Base-by-base conservation (phyloP, 768 basidiomycete species). In the Phanerochaete carnosa region DNA sequence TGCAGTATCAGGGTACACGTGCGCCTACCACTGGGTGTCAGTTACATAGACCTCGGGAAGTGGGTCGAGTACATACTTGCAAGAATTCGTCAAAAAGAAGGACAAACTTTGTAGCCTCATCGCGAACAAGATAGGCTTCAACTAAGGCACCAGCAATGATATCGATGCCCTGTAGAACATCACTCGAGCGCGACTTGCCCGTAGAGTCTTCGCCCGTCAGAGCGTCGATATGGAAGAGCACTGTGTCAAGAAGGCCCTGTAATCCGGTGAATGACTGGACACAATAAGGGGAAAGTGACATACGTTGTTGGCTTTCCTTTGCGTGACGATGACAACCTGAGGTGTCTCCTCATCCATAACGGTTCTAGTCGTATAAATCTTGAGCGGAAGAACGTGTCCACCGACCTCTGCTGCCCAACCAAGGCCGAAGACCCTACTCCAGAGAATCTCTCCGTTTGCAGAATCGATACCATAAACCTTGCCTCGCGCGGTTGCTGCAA, bases 381-480 rank as follows among this genome's bases (percentile, higher is more conserved):
- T 90, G 37, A 82, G 73, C 5, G 90, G 88, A 3, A 80, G 58
- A 22, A 90, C 71, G 26, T 67, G 73, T 16, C 81, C 88, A 19
- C 87, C 89, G 25, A 85, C 74, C 37, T 76, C 72, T 6, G 75
- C 79, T 0, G 85, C 85, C 82, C 84, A 87, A 1, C 89, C 90
- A 29, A 89, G 76, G 0, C 92, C 90, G 1, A 96, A 77, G 1
- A 91, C 76, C 11, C 85, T 83, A 64, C 83, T 88, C 95, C 95
- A 98, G 1, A 96, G 68, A 30, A 93, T 78, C 1, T 80, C 76
- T 0, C 95, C 95, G 46, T 79, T 89, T 11, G 85, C 82, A 1
- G 91, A 89, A 66, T 97, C 94, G 45, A 98, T 73, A 0, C 87
- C 95, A 67, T 86, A 94, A 0, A 95, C 64, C 67, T 92, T 94